A percentile compares a stretch with the other conserved stretches of the same genome.
Evolutionary conservation across 2,329 filamentous ascomycete species (phyloP).

Genomic region (Geosmithia putterillii): DNA sequence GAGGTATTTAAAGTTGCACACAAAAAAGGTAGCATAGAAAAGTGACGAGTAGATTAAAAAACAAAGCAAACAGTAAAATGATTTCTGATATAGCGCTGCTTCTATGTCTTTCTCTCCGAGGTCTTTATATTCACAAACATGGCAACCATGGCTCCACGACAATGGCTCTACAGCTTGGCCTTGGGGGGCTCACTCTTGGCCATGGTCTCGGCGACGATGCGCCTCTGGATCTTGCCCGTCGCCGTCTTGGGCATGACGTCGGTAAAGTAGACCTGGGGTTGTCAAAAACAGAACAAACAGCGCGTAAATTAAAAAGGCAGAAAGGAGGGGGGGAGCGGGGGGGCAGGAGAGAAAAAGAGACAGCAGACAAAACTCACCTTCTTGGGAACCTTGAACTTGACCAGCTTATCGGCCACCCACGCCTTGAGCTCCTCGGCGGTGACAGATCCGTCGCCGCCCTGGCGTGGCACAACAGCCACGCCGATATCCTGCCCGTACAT

Average conservation of each 20-base stretch:
- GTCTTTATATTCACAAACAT: background rate
- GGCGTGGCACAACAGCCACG: slow-evolving; percentile 63
- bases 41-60: background rate
- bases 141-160: too few species aligned
- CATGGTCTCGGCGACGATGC: slow-evolving; percentile 80
- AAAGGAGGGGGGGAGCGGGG: background rate
- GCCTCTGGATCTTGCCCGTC: slow-evolving; percentile 79
- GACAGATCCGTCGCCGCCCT: slow-evolving; percentile 33
- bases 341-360: slow-evolving; percentile 3
- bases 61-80: background rate
- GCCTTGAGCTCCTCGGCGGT: slow-evolving; percentile 46
- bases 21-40: background rate
- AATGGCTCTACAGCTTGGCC: slow-evolving; percentile 35
- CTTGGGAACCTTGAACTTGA: slow-evolving; percentile 79
- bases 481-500: slow-evolving; percentile 75
- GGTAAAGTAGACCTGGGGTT: slow-evolving; percentile 63
- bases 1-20: background rate
- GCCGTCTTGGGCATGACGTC: slow-evolving; percentile 81
- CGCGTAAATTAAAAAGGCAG: background rate
- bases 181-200: slow-evolving; percentile 50
- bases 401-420: slow-evolving; percentile 59
- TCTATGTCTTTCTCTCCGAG: background rate
- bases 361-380: slow-evolving; percentile 50
- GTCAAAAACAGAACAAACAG: background rate
- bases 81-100: too few species aligned